Conservation (phyloP, 1,139 yeast genomes). For the Debaryomyces sp. region DNA sequence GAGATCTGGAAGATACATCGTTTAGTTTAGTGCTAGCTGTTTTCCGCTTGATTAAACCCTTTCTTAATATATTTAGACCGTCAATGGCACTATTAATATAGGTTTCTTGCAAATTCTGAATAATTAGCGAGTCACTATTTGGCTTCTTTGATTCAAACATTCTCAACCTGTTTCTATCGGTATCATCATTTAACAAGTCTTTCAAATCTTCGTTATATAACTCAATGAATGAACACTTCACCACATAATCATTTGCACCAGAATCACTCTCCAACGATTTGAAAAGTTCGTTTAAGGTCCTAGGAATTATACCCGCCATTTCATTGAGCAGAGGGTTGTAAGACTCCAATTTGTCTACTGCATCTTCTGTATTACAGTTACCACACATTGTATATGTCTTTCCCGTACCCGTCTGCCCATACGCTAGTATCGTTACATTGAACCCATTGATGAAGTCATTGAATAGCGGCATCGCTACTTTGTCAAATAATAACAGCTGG, state of each 20-base stretch:
- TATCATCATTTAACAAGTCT: conserved; percentile 57
- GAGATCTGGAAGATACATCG: conserved; percentile 71
- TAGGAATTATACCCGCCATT: conserved; percentile 69
- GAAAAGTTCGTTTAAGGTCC: conserved; percentile 60
- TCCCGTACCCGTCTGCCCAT: conserved; percentile 92
- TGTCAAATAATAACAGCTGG: conserved; percentile 57
- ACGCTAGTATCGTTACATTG: conserved; percentile 81
- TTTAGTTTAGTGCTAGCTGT: conserved; percentile 74
- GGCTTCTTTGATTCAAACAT: conserved; percentile 50
- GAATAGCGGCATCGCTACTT: conserved; percentile 64
- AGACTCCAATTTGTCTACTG: conserved; percentile 6
- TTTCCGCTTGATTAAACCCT: conserved; percentile 59
- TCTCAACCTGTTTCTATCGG: conserved; percentile 41
- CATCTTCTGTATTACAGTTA: conserved; percentile 20
- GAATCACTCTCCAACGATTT: conserved; percentile 31
- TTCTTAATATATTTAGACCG: conserved; percentile 54
- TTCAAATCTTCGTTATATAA: conserved; percentile 71
- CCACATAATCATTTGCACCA: conserved; percentile 49
- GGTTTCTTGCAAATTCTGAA: conserved; percentile 61
- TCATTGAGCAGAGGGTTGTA: conserved; percentile 22
- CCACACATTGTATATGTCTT: conserved; percentile 91
- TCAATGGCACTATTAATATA: conserved; percentile 54
- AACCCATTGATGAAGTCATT: conserved; percentile 68
- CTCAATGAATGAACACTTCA: conserved; percentile 73
- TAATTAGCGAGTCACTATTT: conserved; percentile 25